A percentile compares a stretch with the other conserved stretches of the same genome.
These are phyloP conservation scores for Sporothrix inflata DNA, from an alignment of 2,329 filamentous ascomycete species.

Conservation along the genomic window DNA sequence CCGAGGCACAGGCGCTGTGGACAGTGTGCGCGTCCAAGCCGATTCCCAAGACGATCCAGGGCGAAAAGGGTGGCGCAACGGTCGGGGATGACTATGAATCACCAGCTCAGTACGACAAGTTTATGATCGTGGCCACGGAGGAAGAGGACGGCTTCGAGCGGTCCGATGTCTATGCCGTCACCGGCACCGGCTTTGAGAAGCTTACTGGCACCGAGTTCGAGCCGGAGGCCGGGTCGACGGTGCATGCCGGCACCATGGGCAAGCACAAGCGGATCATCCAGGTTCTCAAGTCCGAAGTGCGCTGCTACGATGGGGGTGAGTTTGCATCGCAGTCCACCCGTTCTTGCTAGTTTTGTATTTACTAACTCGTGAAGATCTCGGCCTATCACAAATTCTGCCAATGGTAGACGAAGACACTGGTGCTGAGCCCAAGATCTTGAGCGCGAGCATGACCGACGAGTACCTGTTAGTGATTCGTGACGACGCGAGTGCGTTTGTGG, in stretches of 20 bases:
- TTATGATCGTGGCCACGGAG: conserved; percentile 80
- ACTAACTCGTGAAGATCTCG: conserved; percentile 65
- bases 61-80: conserved; percentile 53
- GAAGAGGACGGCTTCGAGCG: conserved; percentile 67
- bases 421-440: conserved; percentile 75
- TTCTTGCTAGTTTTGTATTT: background rate
- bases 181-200: conserved; percentile 73
- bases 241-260: conserved; percentile 85
- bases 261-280: conserved; percentile 82
- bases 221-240: conserved; percentile 79
- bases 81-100: conserved; percentile 59
- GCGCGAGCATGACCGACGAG: conserved; percentile 82
- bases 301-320: conserved; percentile 87
- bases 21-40: conserved; percentile 72
- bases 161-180: conserved; percentile 76
- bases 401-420: conserved; percentile 91
- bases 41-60: conserved; percentile 61
- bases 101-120: conserved; percentile 71
- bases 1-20: conserved; percentile 78
- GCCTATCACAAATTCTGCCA: conserved; percentile 85
- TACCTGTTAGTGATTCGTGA: conserved; percentile 83
- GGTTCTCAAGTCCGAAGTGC: conserved; percentile 81
- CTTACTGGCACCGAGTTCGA: conserved; percentile 89
- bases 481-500: conserved; percentile 77
- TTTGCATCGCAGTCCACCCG: background rate